Base-by-base conservation (phyloP, 2,329 filamentous ascomycete species). In the Hypocreales sp. region DNA sequence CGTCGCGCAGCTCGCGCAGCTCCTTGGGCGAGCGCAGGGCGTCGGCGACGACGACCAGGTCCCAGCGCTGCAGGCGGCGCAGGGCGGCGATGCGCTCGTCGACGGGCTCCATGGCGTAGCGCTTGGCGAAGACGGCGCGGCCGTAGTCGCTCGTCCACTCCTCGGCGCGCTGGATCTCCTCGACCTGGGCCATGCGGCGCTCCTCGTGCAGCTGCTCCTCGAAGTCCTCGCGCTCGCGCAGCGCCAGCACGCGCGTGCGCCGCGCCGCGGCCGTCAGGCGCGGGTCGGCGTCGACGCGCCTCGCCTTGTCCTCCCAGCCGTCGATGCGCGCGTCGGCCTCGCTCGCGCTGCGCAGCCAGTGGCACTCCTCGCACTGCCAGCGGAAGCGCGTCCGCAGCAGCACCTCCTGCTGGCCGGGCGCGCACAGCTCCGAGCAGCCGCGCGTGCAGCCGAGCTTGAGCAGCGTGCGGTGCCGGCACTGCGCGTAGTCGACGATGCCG, bases 341-440 rank as follows among this genome's bases (percentile, higher is more conserved):
- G 6, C 15, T 15, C 3, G 22, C 21, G 10, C 23, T 31, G 8
- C 26, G 26, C 7, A 25, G 29, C 8, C 21, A 24, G 28, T 39
- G 34, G 22, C 45, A 47, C 4, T 43, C 39, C 26, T 44, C 45
- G 18, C 50, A 50, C 6, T 30, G 29, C 46, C 40, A 44, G 9
- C 44, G 38, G 28, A 44, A 45, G 15, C 35, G 32, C 1, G 38
- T 37, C 8, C 28, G 12, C 16, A 45, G 22, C 13, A 49, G 33
- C 2, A 29, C 26, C 5, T 27, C 25, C 25, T 47, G 45, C 5
- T 31, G 12, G 1, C 32, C 12, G 1, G 20, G n/a, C 2, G 31
- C 26, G 25, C 47, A 50, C 4, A 48, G 31, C 7, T 15, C 17
- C 8, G 20, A 10, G 40, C 47, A 50, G 24, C 28, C 12, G 3